Percentiles rank a stretch among this genome's conserved stretches.
Conservation (phyloP, 257 asterid genomes). For the Penstemon newberryi region DNA sequence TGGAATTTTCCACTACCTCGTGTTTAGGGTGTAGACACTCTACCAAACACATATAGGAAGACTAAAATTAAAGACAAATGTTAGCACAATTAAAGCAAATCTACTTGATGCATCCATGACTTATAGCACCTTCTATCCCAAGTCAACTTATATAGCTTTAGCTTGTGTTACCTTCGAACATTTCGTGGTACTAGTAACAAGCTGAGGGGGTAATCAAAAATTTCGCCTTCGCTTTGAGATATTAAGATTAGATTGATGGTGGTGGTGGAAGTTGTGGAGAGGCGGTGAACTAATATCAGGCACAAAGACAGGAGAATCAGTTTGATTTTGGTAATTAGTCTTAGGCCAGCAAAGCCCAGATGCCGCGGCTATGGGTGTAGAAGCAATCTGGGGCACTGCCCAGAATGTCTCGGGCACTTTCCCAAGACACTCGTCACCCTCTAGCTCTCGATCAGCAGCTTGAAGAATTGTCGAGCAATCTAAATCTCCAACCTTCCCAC, state of each 20-base stretch:
- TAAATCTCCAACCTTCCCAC: conserved; percentile 68
- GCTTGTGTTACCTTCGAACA: neutral
- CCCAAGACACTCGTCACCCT: conserved; percentile 62
- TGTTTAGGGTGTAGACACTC: too few relatives aligned
- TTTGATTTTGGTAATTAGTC: conserved; percentile 25
- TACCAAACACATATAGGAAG: too few relatives aligned
- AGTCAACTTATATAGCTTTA: too few relatives aligned
- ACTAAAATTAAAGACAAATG: too few relatives aligned
- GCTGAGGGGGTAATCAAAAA: conserved; percentile 26
- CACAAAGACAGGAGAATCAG: conserved; percentile 51
- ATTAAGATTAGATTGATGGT: neutral
- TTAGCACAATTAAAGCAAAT: too few relatives aligned
- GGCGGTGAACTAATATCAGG: conserved; percentile 60
- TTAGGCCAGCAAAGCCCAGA: conserved; percentile 79
- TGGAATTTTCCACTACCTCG: too few relatives aligned
- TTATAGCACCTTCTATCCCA: too few relatives aligned
- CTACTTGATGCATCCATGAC: too few relatives aligned
- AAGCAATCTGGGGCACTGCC: conserved; percentile 79
- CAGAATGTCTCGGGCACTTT: conserved; percentile 60
- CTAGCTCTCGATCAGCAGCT: conserved; percentile 56
- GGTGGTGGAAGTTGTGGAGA: conserved; percentile 30
- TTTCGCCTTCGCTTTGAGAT: conserved; percentile 45
- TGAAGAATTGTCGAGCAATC: conserved; percentile 51
- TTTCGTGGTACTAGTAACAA: neutral
- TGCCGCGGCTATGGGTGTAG: conserved; percentile 72